Base-by-base conservation (phyloP, 1,284 basidiomycete genomes). In the Cutaneotrichosporon sp. region DNA sequence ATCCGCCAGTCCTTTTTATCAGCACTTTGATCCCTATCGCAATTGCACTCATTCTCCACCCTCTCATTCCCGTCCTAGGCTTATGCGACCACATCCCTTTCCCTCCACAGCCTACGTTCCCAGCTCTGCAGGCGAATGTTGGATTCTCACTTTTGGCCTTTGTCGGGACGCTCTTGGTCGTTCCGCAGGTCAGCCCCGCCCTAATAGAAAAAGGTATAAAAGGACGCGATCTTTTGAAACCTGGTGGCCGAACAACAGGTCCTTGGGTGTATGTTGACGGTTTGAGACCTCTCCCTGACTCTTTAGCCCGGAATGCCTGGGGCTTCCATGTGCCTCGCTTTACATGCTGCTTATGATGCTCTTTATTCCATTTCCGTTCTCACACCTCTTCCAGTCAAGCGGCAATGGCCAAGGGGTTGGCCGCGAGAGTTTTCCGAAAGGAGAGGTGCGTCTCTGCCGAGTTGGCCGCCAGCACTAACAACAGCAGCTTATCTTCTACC, bases 351-450 rank as follows among this genome's bases (percentile, higher is more conserved):
- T 86, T 36, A 78, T 97, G 63, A 88, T 89, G 59, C 76, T 90
- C 5, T 92, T 92, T 68, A 91, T 91, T 58, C 90, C 90, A 0
- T 91, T 91, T 65, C 86, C 87, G 0, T 92, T 93, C 69, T 87
- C 88, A 39, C 80, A 85, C 59, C 78, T 85, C 30, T 82, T 89
- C 35, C 57, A 63, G 17, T 34, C 15, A 1, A 20, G 42, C 9
- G 34, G 39, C 10, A 41, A 42, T 8, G 12, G 18, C 1, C 26
- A 30, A 7, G 49, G 57, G 21, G 63, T 65, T 37, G 62, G 62
- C 30, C 56, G 60, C 37, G 67, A 70, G 4, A 84, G 86, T 48
- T 93, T 93, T 66, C 85, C 90, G n/a, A 87, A 91, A 67, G 83
- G 90, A 65, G 85, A 93, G 79, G 88, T 89, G 54, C 59, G 81